Evolutionary conservation across 495 filamentous ascomycete genomes (phyloP).

Genomic region (Aspergillus sclerotiicarbonarius): DNA sequence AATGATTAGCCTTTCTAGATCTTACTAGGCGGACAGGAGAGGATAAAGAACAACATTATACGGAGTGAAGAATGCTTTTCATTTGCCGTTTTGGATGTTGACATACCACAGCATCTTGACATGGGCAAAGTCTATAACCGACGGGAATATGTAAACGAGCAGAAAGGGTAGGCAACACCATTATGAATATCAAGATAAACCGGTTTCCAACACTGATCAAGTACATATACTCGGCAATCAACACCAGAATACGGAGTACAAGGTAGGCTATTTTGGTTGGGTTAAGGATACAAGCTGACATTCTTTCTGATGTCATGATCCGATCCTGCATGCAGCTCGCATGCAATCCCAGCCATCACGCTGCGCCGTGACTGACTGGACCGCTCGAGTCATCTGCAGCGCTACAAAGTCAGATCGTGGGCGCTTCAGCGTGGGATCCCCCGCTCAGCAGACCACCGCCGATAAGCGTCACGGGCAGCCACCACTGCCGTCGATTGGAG

Average conservation of each 20-base stretch:
- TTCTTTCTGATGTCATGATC: constrained; percentile 4
- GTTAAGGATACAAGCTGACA: too few relatives aligned
- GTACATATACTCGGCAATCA: too few relatives aligned
- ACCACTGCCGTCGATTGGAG: not conserved
- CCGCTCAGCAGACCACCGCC: not conserved
- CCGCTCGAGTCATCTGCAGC: constrained; percentile 7
- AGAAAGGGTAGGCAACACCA: too few relatives aligned
- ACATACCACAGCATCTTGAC: too few relatives aligned
- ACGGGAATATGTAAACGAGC: too few relatives aligned
- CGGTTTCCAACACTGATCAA: too few relatives aligned
- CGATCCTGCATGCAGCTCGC: not conserved
- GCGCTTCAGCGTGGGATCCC: not conserved
- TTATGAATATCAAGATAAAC: too few relatives aligned
- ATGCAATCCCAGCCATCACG: not conserved
- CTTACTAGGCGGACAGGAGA: not conserved
- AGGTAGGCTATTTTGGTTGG: not conserved
- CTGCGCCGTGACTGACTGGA: constrained; percentile 1
- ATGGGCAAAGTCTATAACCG: too few relatives aligned
- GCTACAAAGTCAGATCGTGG: constrained; percentile 6
- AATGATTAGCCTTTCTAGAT: too few relatives aligned
- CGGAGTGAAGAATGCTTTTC: too few relatives aligned
- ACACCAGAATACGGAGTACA: too few relatives aligned
- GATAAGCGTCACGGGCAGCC: not conserved
- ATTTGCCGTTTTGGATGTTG: too few relatives aligned
- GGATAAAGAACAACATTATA: not conserved